These are phyloP conservation scores for Ephemerocybe angulata DNA, from an alignment of 768 basidiomycete species.

Conservation along the genomic window DNA sequence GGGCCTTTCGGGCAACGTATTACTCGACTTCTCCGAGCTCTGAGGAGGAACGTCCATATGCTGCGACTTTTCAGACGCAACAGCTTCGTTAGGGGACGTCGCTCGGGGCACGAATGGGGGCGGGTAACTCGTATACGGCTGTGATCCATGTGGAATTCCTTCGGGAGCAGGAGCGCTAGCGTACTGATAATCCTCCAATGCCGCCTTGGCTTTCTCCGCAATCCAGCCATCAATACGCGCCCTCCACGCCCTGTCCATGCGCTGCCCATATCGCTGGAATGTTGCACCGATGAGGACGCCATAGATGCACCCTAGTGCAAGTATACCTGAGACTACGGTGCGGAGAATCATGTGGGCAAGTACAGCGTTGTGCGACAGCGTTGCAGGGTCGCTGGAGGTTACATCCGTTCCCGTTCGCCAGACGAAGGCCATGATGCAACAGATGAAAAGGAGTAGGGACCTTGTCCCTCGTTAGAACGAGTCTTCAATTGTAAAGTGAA, in stretches of 20 bases:
- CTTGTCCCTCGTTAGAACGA: conserved; percentile 22
- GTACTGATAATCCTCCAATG: too few species aligned
- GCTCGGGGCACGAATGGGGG: too few species aligned
- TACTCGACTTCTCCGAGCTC: too few species aligned
- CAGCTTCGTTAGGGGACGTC: too few species aligned
- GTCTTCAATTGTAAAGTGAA: neutral
- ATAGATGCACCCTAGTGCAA: conserved; percentile 51
- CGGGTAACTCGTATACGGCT: too few species aligned
- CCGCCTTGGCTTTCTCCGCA: neutral
- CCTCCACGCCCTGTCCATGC: conserved; percentile 27
- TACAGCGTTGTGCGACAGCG: neutral
- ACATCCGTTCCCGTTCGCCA: conserved; percentile 45
- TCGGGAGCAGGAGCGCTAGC: too few species aligned
- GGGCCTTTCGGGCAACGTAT: too few species aligned
- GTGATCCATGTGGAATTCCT: too few species aligned
- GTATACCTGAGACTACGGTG: conserved; percentile 45
- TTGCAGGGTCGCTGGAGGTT: neutral
- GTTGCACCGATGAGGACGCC: conserved; percentile 49
- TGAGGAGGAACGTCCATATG: too few species aligned
- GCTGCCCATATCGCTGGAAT: conserved; percentile 46
- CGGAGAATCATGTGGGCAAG: conserved; percentile 27
- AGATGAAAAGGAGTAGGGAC: conserved; percentile 56
- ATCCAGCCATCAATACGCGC: conserved; percentile 18
- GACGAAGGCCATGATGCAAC: conserved; percentile 56
- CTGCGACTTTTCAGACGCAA: too few species aligned